phyloP scores from a whole-genome alignment of 2,329 filamentous ascomycete species.

The Ophiostoma perfectum region DNA sequence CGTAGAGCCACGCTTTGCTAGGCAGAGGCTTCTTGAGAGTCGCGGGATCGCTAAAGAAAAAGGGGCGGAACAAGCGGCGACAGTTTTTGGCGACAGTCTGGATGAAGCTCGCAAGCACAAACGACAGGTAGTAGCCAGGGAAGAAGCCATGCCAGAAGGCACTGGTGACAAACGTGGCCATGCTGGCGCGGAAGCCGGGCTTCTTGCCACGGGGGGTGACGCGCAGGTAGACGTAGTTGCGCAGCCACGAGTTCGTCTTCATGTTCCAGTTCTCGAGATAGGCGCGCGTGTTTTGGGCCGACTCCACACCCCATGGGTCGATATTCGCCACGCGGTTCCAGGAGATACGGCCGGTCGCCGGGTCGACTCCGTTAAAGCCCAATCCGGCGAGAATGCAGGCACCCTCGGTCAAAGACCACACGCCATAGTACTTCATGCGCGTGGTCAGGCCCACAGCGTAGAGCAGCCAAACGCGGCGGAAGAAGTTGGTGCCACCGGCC shows the following conservation, averaged over 20 bases:
- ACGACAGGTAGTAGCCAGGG: slow-evolving; percentile 89
- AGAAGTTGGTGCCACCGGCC: slow-evolving; percentile 61
- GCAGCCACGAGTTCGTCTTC: slow-evolving; percentile 94
- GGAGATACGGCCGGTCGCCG: slow-evolving; percentile 73
- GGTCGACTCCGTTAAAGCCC: slow-evolving; percentile 89
- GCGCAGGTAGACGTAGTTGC: slow-evolving; percentile 91
- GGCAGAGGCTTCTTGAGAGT: slow-evolving; percentile 58
- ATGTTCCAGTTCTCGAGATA: slow-evolving; percentile 96
- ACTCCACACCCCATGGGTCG: slow-evolving; percentile 76
- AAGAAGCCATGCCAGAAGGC: slow-evolving; percentile 99
- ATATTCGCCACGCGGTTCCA: slow-evolving; percentile 93
- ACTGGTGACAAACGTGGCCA: slow-evolving; percentile 90
- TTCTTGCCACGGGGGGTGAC: slow-evolving; percentile 95
- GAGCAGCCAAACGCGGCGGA: slow-evolving; percentile 69
- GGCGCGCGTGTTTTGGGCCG: slow-evolving; percentile 85
- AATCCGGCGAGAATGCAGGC: slow-evolving; percentile 90
- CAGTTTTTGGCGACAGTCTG: slow-evolving; percentile 93
- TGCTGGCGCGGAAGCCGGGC: slow-evolving; percentile 86
- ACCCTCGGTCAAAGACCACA: slow-evolving; percentile 90
- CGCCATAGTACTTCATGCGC: slow-evolving; percentile 91
- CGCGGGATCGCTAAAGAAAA: slow-evolving; percentile 84
- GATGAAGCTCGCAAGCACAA: slow-evolving; percentile 82
- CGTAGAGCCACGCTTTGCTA: slow-evolving; percentile 74
- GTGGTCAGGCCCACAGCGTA: slow-evolving; percentile 79
- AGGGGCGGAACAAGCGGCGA: slow-evolving; percentile 81